phyloP scores from a whole-genome alignment of 202 grass and related monocot genomes.

The Setaria viridis region DNA sequence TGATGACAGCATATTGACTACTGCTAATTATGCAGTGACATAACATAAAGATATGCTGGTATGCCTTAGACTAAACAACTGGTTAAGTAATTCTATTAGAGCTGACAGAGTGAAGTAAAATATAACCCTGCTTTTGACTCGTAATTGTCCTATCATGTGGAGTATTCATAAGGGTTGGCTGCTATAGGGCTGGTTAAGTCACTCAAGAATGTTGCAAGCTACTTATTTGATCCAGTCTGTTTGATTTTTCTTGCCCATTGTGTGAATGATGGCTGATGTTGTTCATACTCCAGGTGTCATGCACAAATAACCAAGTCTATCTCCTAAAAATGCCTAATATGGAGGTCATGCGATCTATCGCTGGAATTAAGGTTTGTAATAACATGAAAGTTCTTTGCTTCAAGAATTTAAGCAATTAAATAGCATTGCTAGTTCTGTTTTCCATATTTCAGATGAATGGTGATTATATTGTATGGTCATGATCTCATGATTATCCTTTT shows the following conservation, averaged over 20 bases:
- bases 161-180: not conserved
- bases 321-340: constrained; percentile 94
- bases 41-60: not conserved
- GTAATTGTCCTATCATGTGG: not conserved
- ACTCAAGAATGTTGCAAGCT: not conserved
- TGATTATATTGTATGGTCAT: constrained; percentile 25
- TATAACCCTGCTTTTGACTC: constrained; percentile 14
- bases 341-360: constrained; percentile 81
- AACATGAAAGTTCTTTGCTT: constrained; percentile 13
- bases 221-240: not conserved
- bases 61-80: not conserved
- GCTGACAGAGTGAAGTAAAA: constrained; percentile 3
- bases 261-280: constrained; percentile 13
- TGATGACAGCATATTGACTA: not conserved
- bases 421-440: not conserved
- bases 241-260: constrained; percentile 2
- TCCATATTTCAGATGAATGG: constrained; percentile 4
- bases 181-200: not conserved
- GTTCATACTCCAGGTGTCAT: constrained; percentile 75
- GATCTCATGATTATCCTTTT: constrained; percentile 9
- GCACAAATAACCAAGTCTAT: constrained; percentile 78
- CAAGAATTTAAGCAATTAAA: not conserved
- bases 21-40: not conserved
- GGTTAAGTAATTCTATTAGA: not conserved
- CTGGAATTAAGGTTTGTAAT: constrained; percentile 91